phyloP scores from a whole-genome alignment of 805 yeast species.

The Ogataea neopini region DNA sequence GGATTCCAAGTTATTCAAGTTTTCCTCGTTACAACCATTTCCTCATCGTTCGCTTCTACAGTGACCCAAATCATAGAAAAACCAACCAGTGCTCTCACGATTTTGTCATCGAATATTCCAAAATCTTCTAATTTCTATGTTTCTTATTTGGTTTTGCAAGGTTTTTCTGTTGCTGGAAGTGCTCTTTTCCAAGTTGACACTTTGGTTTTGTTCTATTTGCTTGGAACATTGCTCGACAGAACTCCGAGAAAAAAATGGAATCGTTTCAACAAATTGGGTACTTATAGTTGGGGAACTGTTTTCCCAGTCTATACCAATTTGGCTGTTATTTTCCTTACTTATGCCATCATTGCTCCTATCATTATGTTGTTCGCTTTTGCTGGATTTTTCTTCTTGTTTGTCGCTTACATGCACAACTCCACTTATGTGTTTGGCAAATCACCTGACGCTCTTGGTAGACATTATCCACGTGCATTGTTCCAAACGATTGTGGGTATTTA shows the following conservation, averaged over 20 bases:
- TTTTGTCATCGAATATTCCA: conserved; percentile 70
- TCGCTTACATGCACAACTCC: conserved; percentile 78
- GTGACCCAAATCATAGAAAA: conserved; percentile 60
- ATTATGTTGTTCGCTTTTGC: conserved; percentile 71
- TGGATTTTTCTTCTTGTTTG: conserved; percentile 69
- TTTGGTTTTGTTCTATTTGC: conserved; percentile 56
- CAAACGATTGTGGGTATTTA: conserved; percentile 89
- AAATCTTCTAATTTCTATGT: conserved; percentile 72
- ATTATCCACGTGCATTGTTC: conserved; percentile 85
- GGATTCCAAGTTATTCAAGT: conserved; percentile 72
- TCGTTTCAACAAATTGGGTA: conserved; percentile 55
- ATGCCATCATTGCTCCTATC: conserved; percentile 77
- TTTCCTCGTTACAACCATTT: conserved; percentile 66
- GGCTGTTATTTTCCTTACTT: conserved; percentile 67
- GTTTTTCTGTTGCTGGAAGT: conserved; percentile 65
- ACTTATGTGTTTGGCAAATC: conserved; percentile 68
- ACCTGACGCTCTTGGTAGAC: conserved; percentile 75
- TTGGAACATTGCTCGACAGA: conserved; percentile 57
- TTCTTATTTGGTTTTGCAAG: conserved; percentile 68
- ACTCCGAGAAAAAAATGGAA: conserved; percentile 69
- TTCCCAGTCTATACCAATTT: conserved; percentile 77
- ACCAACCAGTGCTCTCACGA: conserved; percentile 57
- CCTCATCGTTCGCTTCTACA: conserved; percentile 71
- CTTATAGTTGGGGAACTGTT: conserved; percentile 69
- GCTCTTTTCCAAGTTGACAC: conserved; percentile 62